Evolutionary conservation across 2,329 filamentous ascomycete genomes (phyloP).

Genomic region (Fusarium nygamai): DNA sequence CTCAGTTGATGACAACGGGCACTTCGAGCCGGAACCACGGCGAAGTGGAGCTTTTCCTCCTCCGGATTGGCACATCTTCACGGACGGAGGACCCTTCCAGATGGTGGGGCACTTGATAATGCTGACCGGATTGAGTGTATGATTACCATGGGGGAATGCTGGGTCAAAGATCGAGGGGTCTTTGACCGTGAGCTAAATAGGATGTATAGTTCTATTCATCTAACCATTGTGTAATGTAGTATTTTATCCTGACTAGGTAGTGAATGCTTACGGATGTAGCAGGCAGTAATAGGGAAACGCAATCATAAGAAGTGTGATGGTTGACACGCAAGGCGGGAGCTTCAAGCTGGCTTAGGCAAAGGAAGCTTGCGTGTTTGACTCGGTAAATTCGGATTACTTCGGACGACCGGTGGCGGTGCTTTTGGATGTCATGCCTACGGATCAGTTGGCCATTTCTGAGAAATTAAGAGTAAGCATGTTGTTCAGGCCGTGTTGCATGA

Average conservation of each 20-base stretch:
- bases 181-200: neutral
- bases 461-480: constrained; percentile 16
- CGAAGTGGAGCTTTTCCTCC: constrained; percentile 15
- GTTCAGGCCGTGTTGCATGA: neutral
- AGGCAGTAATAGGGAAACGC: constrained; percentile 34
- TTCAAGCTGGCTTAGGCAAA: constrained; percentile 11
- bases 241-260: neutral
- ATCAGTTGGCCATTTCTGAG: neutral
- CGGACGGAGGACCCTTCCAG: neutral
- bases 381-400: neutral
- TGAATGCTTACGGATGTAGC: constrained; percentile 1
- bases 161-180: neutral
- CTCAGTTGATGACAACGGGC: neutral
- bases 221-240: neutral
- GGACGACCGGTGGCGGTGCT: neutral
- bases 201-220: neutral
- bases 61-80: constrained; percentile 15
- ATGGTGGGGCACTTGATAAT: neutral
- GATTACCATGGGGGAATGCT: constrained; percentile 13
- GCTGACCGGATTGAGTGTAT: constrained; percentile 1
- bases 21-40: constrained; percentile 23
- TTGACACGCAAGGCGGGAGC: neutral
- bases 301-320: neutral
- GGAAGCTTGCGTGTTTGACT: constrained; percentile 23
- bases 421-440: neutral